These are phyloP conservation scores for Pseudofabraea citricarpa DNA, from an alignment of 2,329 filamentous ascomycete species.

Conservation along the genomic window DNA sequence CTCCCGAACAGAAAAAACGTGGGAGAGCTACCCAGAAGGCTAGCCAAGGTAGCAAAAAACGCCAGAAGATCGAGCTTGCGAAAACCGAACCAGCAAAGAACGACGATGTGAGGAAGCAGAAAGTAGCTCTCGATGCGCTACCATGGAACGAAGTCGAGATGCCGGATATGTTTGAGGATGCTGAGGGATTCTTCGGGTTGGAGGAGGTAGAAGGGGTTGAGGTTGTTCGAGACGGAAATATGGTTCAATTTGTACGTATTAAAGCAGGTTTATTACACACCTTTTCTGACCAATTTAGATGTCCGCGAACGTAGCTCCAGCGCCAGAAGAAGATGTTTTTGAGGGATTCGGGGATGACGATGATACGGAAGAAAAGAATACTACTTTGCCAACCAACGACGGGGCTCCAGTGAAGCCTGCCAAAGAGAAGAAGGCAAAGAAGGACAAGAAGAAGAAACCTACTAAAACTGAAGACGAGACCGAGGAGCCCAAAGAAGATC, in stretches of 20 bases:
- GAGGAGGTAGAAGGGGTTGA: constrained; percentile 92
- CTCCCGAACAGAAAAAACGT: constrained; percentile 23
- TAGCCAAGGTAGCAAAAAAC: constrained; percentile 24
- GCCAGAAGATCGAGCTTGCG: constrained; percentile 25
- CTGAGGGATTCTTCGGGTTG: constrained; percentile 88
- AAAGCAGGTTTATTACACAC: no score
- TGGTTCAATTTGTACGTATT: constrained; percentile 49
- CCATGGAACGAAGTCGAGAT: constrained; percentile 57
- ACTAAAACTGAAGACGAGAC: constrained; percentile 23
- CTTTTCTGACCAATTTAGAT: no score
- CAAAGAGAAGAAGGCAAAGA: constrained; percentile 19
- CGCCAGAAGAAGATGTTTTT: constrained; percentile 52
- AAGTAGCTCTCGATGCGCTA: constrained; percentile 43
- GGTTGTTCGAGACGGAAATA: constrained; percentile 62
- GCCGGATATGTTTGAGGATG: constrained; percentile 77
- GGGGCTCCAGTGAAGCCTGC: constrained; percentile 25
- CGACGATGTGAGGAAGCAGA: constrained; percentile 26
- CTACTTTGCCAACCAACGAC: constrained; percentile 24
- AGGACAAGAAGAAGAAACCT: constrained; percentile 23
- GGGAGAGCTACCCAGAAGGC: constrained; percentile 15
- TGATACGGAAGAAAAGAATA: constrained; percentile 10
- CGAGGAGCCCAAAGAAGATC: constrained; percentile 26
- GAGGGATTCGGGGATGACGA: constrained; percentile 57
- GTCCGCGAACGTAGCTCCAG: constrained; percentile 15
- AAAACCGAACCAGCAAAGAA: constrained; percentile 12